These are phyloP conservation scores for Salix udensis DNA, from an alignment of 345 rosid genomes.

Conservation along the genomic window DNA sequence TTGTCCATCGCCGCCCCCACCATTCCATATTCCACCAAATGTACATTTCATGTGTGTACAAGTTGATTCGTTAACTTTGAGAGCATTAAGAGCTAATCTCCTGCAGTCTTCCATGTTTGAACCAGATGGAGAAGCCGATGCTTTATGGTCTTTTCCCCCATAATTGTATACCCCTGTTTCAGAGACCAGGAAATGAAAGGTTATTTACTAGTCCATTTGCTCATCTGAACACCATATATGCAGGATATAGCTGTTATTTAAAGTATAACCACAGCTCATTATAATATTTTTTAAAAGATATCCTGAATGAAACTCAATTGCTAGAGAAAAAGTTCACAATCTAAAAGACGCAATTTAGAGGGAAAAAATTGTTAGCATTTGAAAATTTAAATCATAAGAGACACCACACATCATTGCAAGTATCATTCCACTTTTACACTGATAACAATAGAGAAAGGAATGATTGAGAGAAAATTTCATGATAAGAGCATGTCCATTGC, in stretches of 20 bases:
- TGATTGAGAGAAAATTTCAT: neutral
- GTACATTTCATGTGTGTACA: constrained; percentile 91
- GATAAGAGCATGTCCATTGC: neutral
- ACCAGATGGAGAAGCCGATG: constrained; percentile 56
- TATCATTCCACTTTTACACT: constrained; percentile 4
- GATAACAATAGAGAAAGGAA: neutral
- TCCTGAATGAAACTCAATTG: neutral
- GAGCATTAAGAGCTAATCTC: constrained; percentile 64
- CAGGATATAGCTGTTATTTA: neutral
- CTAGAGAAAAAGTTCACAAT: neutral
- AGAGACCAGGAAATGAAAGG: neutral
- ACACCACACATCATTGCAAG: neutral
- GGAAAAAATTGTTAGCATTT: neutral
- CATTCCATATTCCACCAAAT: constrained; percentile 96
- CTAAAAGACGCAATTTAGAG: neutral
- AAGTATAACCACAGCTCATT: neutral
- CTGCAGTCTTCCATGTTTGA: constrained; percentile 70
- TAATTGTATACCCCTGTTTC: constrained; percentile 64
- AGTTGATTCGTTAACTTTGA: constrained; percentile 70
- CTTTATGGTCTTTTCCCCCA: constrained; percentile 61
- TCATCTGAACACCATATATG: neutral
- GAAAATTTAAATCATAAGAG: neutral
- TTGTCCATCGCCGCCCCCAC: constrained; percentile 99
- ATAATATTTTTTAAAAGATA: neutral
- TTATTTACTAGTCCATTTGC: neutral